Conservation (phyloP, 306 rosid species). For the Hippophae gyantsensis region DNA sequence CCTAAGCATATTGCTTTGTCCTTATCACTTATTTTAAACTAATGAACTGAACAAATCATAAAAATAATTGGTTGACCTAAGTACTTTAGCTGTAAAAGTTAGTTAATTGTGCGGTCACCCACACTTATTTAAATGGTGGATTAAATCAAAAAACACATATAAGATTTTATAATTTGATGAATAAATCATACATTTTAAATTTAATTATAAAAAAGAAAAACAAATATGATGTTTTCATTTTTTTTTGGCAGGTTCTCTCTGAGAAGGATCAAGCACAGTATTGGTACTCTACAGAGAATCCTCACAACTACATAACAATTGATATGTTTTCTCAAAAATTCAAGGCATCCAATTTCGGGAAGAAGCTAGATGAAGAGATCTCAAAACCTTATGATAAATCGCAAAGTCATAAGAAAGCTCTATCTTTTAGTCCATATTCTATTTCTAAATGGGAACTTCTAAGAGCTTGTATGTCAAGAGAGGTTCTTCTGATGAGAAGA, state of each 20-base stretch:
- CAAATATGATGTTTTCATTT: background rate
- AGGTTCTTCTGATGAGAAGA: constrained; percentile 65
- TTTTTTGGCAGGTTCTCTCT: constrained; percentile 45
- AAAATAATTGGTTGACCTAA: no score
- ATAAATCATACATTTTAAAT: no score
- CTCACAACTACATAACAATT: constrained; percentile 50
- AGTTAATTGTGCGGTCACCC: no score
- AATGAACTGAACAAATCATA: no score
- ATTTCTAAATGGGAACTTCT: constrained; percentile 55
- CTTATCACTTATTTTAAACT: no score
- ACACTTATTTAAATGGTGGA: no score
- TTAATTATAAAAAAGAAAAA: no score
- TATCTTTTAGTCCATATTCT: constrained; percentile 49
- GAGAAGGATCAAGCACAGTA: constrained; percentile 72
- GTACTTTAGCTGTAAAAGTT: no score
- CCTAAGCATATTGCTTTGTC: no score
- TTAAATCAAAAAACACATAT: no score
- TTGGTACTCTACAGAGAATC: constrained; percentile 46
- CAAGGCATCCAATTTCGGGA: constrained; percentile 43
- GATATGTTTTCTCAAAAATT: constrained; percentile 47
- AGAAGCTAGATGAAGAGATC: constrained; percentile 44
- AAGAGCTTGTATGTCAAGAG: constrained; percentile 61
- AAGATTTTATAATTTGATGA: no score
- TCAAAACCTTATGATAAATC: constrained; percentile 50
- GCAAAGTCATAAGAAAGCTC: constrained; percentile 35